Evolutionary conservation across 495 filamentous ascomycete species (phyloP).

Genomic region (Neurospora discreta): DNA sequence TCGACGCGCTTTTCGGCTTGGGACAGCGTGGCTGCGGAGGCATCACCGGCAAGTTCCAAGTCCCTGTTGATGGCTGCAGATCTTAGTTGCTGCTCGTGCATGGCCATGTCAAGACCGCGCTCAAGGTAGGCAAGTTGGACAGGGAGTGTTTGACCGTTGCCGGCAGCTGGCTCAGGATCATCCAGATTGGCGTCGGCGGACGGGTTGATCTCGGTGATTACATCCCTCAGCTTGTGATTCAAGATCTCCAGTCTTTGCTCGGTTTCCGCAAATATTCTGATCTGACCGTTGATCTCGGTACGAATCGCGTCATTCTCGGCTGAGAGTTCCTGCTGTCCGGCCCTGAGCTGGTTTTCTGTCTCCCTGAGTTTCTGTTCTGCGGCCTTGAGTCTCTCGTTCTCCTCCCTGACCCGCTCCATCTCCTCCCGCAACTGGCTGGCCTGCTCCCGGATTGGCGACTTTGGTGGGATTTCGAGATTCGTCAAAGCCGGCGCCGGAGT

Average conservation of each 20-base stretch:
- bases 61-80: slow-evolving; percentile 4
- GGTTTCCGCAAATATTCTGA: slow-evolving; percentile 42
- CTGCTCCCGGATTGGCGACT: slow-evolving; percentile 35
- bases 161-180: slow-evolving; percentile 22
- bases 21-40: slow-evolving; percentile 6
- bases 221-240: slow-evolving; percentile 55
- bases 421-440: slow-evolving; percentile 30
- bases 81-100: slow-evolving; percentile 15
- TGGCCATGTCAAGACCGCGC: slow-evolving; percentile 19
- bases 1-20: slow-evolving; percentile 21
- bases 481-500: neutral
- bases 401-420: slow-evolving; percentile 26
- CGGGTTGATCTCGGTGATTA: slow-evolving; percentile 52
- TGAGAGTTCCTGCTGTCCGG: slow-evolving; percentile 8
- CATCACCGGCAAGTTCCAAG: slow-evolving; percentile 8
- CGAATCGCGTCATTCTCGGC: slow-evolving; percentile 17
- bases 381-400: slow-evolving; percentile 16
- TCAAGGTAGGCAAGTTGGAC: slow-evolving; percentile 34
- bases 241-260: slow-evolving; percentile 62
- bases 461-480: slow-evolving; percentile 32
- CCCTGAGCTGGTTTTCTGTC: slow-evolving; percentile 12
- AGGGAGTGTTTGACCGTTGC: slow-evolving; percentile 32
- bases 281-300: slow-evolving; percentile 19
- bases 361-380: slow-evolving; percentile 7
- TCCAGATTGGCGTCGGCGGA: slow-evolving; percentile 26